These are phyloP conservation scores for Echinosophora koreensis DNA, from an alignment of 306 rosid genomes.

Conservation along the genomic window DNA sequence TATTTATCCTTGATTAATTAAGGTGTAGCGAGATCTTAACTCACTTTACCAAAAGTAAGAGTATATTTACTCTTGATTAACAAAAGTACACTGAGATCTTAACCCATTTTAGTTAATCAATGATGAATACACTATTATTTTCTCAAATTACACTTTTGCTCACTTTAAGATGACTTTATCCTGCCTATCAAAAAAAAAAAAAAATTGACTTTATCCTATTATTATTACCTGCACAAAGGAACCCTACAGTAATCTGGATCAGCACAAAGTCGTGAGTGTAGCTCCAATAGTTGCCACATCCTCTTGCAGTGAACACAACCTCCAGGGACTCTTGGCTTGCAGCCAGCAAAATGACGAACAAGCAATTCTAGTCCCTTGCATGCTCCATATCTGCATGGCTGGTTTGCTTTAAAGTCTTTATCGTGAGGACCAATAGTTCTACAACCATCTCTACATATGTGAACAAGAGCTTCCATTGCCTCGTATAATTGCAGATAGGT, in stretches of 20 bases:
- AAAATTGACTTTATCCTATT: too few species aligned
- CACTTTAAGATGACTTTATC: too few species aligned
- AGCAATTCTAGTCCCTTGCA: conserved; percentile 90
- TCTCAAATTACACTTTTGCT: too few species aligned
- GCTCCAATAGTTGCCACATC: conserved; percentile 95
- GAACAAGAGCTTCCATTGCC: conserved; percentile 99
- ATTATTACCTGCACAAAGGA: conserved; percentile 83
- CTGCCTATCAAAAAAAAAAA: too few species aligned
- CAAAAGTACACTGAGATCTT: too few species aligned
- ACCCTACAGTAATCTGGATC: conserved; percentile 72
- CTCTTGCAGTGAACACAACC: conserved; percentile 92
- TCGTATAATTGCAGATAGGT: conserved; percentile 75
- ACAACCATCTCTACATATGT: conserved; percentile 93
- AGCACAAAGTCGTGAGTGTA: conserved; percentile 84
- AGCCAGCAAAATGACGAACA: conserved; percentile 92
- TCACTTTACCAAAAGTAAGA: too few species aligned
- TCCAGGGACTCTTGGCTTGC: conserved; percentile 84
- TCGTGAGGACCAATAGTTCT: conserved; percentile 87
- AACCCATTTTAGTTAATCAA: too few species aligned
- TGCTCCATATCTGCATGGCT: conserved; percentile 76
- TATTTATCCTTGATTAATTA: too few species aligned
- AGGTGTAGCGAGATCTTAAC: too few species aligned
- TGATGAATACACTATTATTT: too few species aligned
- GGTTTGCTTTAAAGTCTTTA: conserved; percentile 77
- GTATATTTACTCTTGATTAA: too few species aligned